These are phyloP conservation scores for Cutaneotrichosporon dermatis DNA, from an alignment of 1,284 basidiomycete species.

Conservation along the genomic window DNA sequence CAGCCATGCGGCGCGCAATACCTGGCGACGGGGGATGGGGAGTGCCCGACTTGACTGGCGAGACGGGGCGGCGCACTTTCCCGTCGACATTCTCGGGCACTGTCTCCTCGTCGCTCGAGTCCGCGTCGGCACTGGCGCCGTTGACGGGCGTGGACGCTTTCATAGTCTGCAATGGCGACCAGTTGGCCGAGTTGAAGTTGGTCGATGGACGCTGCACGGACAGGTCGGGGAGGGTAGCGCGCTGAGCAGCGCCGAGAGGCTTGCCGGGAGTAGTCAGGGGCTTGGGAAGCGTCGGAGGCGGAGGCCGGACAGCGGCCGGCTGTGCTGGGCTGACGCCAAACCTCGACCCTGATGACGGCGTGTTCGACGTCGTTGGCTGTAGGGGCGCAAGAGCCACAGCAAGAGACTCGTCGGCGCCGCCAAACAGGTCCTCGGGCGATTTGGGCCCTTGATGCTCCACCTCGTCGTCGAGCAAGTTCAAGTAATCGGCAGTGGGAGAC, in stretches of 20 bases:
- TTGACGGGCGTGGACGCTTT: conserved; percentile 5
- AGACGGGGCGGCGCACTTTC: conserved; percentile 1
- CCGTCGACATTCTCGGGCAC: conserved; percentile 27
- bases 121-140: too few species aligned
- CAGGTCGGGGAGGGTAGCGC: conserved; percentile 14
- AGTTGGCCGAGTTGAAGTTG: conserved; percentile 35
- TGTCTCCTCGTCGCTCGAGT: conserved; percentile 40
- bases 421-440: conserved; percentile 10
- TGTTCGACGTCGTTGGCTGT: conserved; percentile 10
- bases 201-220: conserved; percentile 12
- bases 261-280: conserved; percentile 5
- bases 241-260: conserved; percentile 17
- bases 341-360: conserved; percentile 8
- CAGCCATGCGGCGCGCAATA: conserved; percentile 10
- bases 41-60: not conserved
- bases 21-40: conserved; percentile 10
- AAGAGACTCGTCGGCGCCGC: conserved; percentile 12
- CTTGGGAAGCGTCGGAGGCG: conserved; percentile 15
- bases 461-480: conserved; percentile 13
- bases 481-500: conserved; percentile 18
- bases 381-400: conserved; percentile 10
- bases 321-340: conserved; percentile 12
- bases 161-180: conserved; percentile 29
- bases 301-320: conserved; percentile 15
- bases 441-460: not conserved